Base-by-base conservation (phyloP, 768 basidiomycete genomes). In the Serendipita indica region DNA sequence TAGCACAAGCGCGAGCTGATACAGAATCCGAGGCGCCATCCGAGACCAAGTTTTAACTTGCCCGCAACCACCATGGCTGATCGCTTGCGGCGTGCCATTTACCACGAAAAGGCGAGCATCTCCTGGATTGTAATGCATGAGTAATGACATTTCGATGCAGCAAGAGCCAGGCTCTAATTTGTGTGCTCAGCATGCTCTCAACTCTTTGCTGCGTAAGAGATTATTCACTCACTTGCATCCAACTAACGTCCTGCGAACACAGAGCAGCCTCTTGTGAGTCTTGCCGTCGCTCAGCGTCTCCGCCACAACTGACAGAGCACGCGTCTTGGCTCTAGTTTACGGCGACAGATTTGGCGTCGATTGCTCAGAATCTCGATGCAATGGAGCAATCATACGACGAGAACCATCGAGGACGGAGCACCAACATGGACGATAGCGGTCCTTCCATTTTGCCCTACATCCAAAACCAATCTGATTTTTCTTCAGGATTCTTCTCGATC, bases 401-500 rank as follows among this genome's bases (percentile, higher is more conserved):
- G 64, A 69, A 33, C 72, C 70, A 28, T 65, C 65, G 57, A 68
- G 84, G 70, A 74, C 77, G 61, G 43, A 72, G 72, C 58, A 67
- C 65, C 61, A 96, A 96, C 66, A 89, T 92, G 86, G 91, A 96
- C 64, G 91, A 93, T 68, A 89, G 89, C 27, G 91, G 89, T 81
- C 61, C 33, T 65, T 58, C 6, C 52, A n/a, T 34, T 20, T 30
- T 62, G 32, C 0, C 28, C 13, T 30, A 14, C 52, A 35, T 10
- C 22, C 18, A 18, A 30, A 57, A 45, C 32, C 18, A 22, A n/a
- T 57, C 28, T 41, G 28, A 20, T 32, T 27, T 30, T 20, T 27
- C 14, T 20, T 13, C 63, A 89, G 88, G 89, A 1, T 96, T 89
- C 69, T 96, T 96, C 71, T 93, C 91, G 1, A 77, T 94, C 0